Base-by-base conservation (phyloP, 2,329 filamentous ascomycete genomes). In the Thelonectria olida region DNA sequence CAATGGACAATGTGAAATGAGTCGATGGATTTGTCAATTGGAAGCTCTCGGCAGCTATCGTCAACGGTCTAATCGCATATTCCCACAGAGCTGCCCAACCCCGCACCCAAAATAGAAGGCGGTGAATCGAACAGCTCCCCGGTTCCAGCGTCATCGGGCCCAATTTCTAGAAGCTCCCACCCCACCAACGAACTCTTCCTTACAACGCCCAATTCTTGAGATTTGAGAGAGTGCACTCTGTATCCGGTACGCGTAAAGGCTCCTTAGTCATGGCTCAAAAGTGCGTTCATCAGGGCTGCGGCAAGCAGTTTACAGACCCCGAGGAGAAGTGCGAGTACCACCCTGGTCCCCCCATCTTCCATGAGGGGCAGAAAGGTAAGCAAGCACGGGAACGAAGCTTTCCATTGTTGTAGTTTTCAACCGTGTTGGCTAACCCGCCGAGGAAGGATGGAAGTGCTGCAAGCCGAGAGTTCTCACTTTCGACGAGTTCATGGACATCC, bases 291-390 rank as follows among this genome's bases (percentile, higher is more conserved):
- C 94, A 97, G 79, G 93, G 94, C 76, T 99, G 96, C 79, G 93
- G 91, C 73, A 98, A 97, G 84, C 79, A 84, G 66, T 98, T 93
- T 79, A 89, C 89, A 49, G 91, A 97, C 77, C 80, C 89, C 9
- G 88, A 92, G 41, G 95, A 97, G 78, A 85, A 89, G 69, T 99
- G 96, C 81, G 81, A 88, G 70, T 98, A 97, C 81, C 96, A 99
- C 80, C 93, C 95, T 42, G 94, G 94, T 58, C 92, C 94, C 66
- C 96, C 96, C 45, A 85, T 96, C 76, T 99, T 99, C 78, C 96
- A 98, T 77, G 96, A 99, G 81, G 96, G 96, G 63, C 95, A 97
- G 81, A 98, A 99, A 89, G 96, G 95, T 97, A 82, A 75, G 63
- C 19, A 36, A 34, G 25, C 20, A 15, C 27, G 41, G 2, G 10